phyloP scores from a whole-genome alignment of 2,329 filamentous ascomycete species.

The Neonectria ditissima region DNA sequence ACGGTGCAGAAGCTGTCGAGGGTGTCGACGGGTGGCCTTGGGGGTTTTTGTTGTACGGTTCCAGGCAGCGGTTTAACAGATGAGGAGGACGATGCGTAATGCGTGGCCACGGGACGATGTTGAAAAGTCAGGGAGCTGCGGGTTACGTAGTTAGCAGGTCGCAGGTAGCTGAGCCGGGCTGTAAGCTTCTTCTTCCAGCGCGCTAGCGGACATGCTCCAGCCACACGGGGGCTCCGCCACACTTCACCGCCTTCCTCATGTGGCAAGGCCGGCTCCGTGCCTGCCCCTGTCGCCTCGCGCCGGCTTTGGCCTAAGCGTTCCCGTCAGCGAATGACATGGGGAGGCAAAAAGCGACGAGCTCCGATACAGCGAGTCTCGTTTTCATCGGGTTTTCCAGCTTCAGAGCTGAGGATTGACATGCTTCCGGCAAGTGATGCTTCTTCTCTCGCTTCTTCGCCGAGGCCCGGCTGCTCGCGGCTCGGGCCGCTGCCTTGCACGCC shows the following conservation, averaged over 20 bases:
- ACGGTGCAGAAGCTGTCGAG: conserved; percentile 25
- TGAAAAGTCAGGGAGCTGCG: conserved; percentile 40
- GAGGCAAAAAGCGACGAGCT: conserved; percentile 30
- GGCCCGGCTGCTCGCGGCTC: conserved; percentile 34
- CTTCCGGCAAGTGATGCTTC: conserved; percentile 38
- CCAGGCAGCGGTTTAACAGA: conserved; percentile 42
- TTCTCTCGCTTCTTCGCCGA: conserved; percentile 40
- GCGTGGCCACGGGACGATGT: conserved; percentile 38
- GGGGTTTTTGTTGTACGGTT: conserved; percentile 23
- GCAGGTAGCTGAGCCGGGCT: conserved; percentile 19
- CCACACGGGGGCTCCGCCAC: conserved; percentile 25
- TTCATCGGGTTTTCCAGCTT: conserved; percentile 16
- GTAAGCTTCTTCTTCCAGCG: conserved; percentile 19
- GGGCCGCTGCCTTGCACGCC: conserved; percentile 36
- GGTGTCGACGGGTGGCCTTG: conserved; percentile 15
- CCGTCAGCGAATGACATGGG: conserved; percentile 32
- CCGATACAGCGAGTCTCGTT: conserved; percentile 24
- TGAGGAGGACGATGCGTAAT: conserved; percentile 37
- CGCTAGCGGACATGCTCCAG: conserved; percentile 21
- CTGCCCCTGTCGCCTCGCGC: conserved; percentile 7
- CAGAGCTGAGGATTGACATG: conserved; percentile 35
- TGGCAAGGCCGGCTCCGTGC: not conserved
- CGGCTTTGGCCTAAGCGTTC: conserved; percentile 10
- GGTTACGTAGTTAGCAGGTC: conserved; percentile 39
- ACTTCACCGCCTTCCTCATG: conserved; percentile 27